phyloP scores from a whole-genome alignment of 2,329 filamentous ascomycete species.

The Cryphonectria naterciae region DNA sequence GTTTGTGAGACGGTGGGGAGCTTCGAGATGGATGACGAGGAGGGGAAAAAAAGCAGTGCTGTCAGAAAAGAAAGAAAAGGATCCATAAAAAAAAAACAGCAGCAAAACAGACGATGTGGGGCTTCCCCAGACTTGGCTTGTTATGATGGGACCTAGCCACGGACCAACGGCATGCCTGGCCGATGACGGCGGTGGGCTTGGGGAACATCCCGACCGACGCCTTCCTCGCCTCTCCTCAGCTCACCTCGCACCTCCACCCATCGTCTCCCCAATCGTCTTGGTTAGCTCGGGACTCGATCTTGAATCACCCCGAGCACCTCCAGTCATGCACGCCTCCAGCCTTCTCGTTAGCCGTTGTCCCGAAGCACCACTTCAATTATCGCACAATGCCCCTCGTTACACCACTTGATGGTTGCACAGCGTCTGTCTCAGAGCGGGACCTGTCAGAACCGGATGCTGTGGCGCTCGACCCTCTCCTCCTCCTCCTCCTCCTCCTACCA shows the following conservation, averaged over 20 bases:
- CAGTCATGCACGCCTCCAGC: neutral
- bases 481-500: neutral
- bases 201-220: neutral
- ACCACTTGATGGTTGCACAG: constrained; percentile 4
- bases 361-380: neutral
- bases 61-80: neutral
- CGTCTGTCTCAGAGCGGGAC: constrained; percentile 19
- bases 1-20: neutral
- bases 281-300: neutral
- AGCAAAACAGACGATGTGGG: neutral
- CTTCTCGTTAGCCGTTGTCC: neutral
- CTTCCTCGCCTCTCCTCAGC: neutral
- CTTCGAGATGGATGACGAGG: neutral
- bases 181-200: constrained; percentile 4
- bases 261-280: neutral
- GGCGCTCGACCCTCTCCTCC: neutral
- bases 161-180: neutral
- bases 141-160: neutral
- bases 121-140: neutral
- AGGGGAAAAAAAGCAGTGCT: neutral
- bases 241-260: neutral
- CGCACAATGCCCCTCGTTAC: constrained; percentile 14
- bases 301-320: neutral
- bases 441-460: constrained; percentile 13
- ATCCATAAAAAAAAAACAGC: neutral